These are phyloP conservation scores for Leccinum variabile DNA, from an alignment of 1,284 basidiomycete genomes.

Conservation along the genomic window DNA sequence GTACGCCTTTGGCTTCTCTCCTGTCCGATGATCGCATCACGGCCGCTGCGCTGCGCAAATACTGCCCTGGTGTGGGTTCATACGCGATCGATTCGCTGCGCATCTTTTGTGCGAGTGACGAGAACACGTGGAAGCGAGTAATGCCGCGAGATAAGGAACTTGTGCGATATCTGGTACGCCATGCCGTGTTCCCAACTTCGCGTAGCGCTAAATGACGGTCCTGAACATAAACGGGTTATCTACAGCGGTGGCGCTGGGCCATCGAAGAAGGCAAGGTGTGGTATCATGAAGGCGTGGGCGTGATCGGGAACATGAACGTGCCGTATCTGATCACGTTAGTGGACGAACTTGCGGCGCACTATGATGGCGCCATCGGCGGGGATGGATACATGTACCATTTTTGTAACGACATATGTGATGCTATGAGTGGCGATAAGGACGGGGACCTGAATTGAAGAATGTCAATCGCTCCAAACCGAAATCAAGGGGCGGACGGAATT, in stretches of 20 bases:
- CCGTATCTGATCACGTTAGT: constrained; percentile 41
- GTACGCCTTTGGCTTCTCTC: not conserved
- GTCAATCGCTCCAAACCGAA: not conserved
- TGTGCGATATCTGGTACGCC: constrained; percentile 52
- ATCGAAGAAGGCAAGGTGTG: constrained; percentile 48
- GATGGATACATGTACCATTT: constrained; percentile 39
- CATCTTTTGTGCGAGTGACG: constrained; percentile 51
- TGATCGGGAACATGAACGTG: constrained; percentile 36
- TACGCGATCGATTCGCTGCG: constrained; percentile 70
- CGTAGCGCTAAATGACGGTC: not conserved
- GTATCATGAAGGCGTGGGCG: constrained; percentile 43
- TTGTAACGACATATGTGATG: not conserved
- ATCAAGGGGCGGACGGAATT: not conserved
- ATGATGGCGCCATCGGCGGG: constrained; percentile 28
- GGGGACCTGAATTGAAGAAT: not conserved
- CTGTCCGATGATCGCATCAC: not conserved
- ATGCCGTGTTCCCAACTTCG: not conserved
- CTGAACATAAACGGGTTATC: not conserved
- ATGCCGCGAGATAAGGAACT: constrained; percentile 63
- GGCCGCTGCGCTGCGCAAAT: constrained; percentile 47
- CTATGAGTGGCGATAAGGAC: not conserved
- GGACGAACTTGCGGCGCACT: constrained; percentile 35
- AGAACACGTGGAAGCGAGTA: constrained; percentile 56
- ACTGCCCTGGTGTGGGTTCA: constrained; percentile 56
- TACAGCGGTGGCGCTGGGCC: constrained; percentile 65